phyloP scores from a whole-genome alignment of 306 rosid species.

The Rosa rugosa region DNA sequence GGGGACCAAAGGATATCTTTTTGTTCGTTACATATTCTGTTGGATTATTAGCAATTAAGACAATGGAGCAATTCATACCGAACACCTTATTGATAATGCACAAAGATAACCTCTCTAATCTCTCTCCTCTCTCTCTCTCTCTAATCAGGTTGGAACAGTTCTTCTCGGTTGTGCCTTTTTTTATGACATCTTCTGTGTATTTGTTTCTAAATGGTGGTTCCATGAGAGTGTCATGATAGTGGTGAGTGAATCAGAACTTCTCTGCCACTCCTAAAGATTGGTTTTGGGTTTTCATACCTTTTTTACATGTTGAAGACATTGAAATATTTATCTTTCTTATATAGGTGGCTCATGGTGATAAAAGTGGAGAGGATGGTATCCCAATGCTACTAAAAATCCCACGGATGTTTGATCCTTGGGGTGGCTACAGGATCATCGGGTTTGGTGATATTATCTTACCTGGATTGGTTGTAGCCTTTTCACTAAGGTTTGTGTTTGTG shows the following conservation, averaged over 20 bases:
- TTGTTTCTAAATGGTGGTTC: slow-evolving; percentile 95
- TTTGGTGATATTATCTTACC: slow-evolving; percentile 98
- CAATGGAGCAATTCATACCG: slow-evolving; percentile 11
- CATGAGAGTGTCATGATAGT: slow-evolving; percentile 99
- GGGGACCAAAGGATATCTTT: too few relatives aligned
- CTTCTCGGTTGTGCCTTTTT: slow-evolving; percentile 95
- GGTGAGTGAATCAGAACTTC: slow-evolving; percentile 52
- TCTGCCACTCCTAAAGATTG: neutral
- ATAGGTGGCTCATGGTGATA: slow-evolving; percentile 99
- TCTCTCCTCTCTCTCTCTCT: neutral
- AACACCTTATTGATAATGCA: neutral
- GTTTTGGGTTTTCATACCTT: neutral
- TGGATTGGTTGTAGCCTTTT: slow-evolving; percentile 90
- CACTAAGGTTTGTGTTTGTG: slow-evolving; percentile 64
- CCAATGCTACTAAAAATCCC: slow-evolving; percentile 99
- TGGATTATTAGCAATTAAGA: neutral
- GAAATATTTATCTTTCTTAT: slow-evolving; percentile 9
- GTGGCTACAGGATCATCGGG: slow-evolving; percentile 97
- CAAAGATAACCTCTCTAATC: neutral
- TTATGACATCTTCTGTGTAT: slow-evolving; percentile 97
- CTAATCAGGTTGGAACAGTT: slow-evolving; percentile 89
- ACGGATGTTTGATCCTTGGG: slow-evolving; percentile 98
- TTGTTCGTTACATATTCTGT: too few relatives aligned
- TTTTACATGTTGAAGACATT: neutral
- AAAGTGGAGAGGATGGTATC: slow-evolving; percentile 96